These are phyloP conservation scores for Cercospora sp. DNA, from an alignment of 2,329 filamentous ascomycete genomes.

Conservation along the genomic window DNA sequence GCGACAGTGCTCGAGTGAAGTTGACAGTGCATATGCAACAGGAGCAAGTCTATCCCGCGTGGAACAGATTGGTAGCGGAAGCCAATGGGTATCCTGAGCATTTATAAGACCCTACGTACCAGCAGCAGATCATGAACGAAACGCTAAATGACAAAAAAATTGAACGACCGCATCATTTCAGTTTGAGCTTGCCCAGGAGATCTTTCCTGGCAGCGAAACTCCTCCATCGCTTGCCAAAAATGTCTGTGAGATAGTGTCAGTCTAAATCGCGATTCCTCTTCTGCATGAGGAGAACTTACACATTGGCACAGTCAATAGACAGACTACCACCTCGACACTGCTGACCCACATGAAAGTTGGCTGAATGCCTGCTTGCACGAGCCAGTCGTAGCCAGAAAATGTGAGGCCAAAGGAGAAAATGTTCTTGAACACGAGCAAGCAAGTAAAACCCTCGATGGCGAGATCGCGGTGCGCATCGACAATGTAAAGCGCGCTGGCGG, in stretches of 20 bases:
- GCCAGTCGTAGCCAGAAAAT: slow-evolving; percentile 81
- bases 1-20: neutral
- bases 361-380: slow-evolving; percentile 62
- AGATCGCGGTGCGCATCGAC: slow-evolving; percentile 89
- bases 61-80: neutral
- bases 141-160: neutral
- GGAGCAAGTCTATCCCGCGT: neutral
- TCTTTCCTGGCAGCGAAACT: slow-evolving; percentile 76
- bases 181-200: slow-evolving; percentile 50
- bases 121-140: neutral
- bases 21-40: neutral
- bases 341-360: slow-evolving; percentile 69
- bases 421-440: slow-evolving; percentile 91
- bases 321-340: slow-evolving; percentile 75
- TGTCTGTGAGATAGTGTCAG: slow-evolving; percentile 53
- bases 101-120: neutral
- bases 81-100: slow-evolving; percentile 1
- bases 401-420: slow-evolving; percentile 86
- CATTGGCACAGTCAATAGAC: slow-evolving; percentile 71
- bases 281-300: slow-evolving; percentile 60
- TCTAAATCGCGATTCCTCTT: neutral
- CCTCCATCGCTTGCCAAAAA: slow-evolving; percentile 75
- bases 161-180: slow-evolving; percentile 10
- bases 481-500: slow-evolving; percentile 82
- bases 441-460: slow-evolving; percentile 84